Base-by-base conservation (phyloP, 2,329 filamentous ascomycete species). In the Ophiosphaerella korrae region DNA sequence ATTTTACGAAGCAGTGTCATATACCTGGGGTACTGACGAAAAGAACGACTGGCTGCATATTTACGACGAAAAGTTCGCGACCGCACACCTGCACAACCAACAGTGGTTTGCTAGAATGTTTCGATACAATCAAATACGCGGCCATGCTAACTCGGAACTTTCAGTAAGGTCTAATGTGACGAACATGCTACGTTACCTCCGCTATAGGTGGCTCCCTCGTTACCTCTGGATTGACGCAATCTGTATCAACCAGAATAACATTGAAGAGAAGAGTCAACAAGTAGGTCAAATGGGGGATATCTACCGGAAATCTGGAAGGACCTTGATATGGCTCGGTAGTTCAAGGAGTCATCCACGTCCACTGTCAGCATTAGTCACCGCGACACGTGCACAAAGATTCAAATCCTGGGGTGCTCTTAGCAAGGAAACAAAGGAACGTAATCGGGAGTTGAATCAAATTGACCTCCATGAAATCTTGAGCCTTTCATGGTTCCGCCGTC, bases 201-300 rank as follows among this genome's bases (percentile, higher is more conserved):
- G 43, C 7, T 45, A 45, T 23, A 23, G 26, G 16, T 45, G 43
- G 43, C n/a, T 45, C n/a, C 44, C 44, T 9, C 44, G 37, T n/a
- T 41, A 41, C 9, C 31, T 47, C 11, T 47, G 44, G 44, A 39
- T 47, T 13, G 44, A 47, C 14, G 26, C 37, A n/a, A 41, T 6
- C 2, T 29, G 26, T 11, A 29, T 29, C 8, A 29, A 29, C 8
- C 26, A 29, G 26, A 29, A 11, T 8, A 9, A 41, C 13, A 41
- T 32, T 14, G 29, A 33, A 12, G 44, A 47, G n/a, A 47, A 47
- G 36, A 39, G 44, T n/a, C 16, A 35, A 14, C 44, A 47, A 14
- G 44, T 47, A 7, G 35, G 26, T 26, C 37, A 40, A 13, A 47
- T 47, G 44, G 36, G 44, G 3, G 37, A 41, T 8, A 47, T 47